Evolutionary conservation across 805 yeast genomes (phyloP).

Genomic region (Allodekkera sacchari): DNA sequence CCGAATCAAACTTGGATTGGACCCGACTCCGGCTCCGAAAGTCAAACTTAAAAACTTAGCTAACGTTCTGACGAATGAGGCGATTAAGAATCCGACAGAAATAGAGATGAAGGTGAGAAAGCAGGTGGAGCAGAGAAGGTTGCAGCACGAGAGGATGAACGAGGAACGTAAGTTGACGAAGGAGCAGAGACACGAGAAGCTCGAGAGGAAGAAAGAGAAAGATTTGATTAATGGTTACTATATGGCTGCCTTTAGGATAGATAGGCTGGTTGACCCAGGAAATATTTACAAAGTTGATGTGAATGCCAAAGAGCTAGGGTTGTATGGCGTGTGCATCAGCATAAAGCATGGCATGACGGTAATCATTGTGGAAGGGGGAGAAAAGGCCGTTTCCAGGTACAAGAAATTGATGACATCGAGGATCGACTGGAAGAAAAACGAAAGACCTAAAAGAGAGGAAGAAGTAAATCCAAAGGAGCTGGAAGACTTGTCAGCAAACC

Average conservation of each 20-base stretch:
- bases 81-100: conserved; percentile 81
- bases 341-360: conserved; percentile 40
- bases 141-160: conserved; percentile 54
- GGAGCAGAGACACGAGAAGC: conserved; percentile 49
- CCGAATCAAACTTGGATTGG: conserved; percentile 68
- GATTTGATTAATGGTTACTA: conserved; percentile 44
- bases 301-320: conserved; percentile 65
- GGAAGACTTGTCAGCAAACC: conserved; percentile 36
- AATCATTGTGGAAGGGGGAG: conserved; percentile 71
- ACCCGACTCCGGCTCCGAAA: conserved; percentile 85
- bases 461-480: conserved; percentile 5
- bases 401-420: conserved; percentile 52
- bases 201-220: conserved; percentile 33
- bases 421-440: conserved; percentile 61
- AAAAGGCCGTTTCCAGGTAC: conserved; percentile 51
- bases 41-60: conserved; percentile 77
- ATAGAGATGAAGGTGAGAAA: conserved; percentile 64
- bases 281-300: conserved; percentile 68
- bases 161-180: conserved; percentile 50
- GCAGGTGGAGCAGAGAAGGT: conserved; percentile 57
- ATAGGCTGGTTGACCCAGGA: conserved; percentile 49
- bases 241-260: conserved; percentile 52
- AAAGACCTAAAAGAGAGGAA: conserved; percentile 21
- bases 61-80: conserved; percentile 79
- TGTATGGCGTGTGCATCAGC: conserved; percentile 55